Evolutionary conservation across 1,284 basidiomycete species (phyloP).

Genomic region (Cystobasidium sp.): DNA sequence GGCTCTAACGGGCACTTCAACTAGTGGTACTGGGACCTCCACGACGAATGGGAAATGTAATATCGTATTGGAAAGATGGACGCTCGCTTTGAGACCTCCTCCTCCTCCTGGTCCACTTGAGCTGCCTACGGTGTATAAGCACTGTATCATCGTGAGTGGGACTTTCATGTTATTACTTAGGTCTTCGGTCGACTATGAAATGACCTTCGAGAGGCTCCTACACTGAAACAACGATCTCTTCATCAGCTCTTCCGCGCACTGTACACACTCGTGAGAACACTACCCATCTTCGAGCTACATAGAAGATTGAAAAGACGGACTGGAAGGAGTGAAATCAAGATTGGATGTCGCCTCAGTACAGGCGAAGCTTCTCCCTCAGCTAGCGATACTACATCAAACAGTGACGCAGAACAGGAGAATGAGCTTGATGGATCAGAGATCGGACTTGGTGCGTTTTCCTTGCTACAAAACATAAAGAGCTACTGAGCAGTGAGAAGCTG

Average conservation of each 20-base stretch:
- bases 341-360: constrained; percentile 51
- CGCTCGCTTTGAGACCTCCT: constrained; percentile 42
- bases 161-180: too few species aligned
- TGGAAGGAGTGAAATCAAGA: constrained; percentile 48
- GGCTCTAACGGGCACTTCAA: too few species aligned
- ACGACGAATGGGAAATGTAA: constrained; percentile 33
- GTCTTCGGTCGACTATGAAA: too few species aligned
- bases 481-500: not conserved
- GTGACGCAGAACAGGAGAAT: constrained; percentile 13
- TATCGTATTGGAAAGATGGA: constrained; percentile 53
- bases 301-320: constrained; percentile 45
- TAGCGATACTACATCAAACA: constrained; percentile 9
- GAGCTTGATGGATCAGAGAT: constrained; percentile 14
- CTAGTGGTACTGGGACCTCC: not conserved
- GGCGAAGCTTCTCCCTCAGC: constrained; percentile 9
- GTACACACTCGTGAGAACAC: constrained; percentile 51
- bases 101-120: constrained; percentile 48
- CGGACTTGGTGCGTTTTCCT: constrained; percentile 30
- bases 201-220: too few species aligned
- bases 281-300: constrained; percentile 53
- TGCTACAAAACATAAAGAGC: not conserved
- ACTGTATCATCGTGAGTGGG: constrained; percentile 53
- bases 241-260: constrained; percentile 54
- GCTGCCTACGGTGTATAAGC: constrained; percentile 56
- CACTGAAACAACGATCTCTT: not conserved